Conservation (phyloP, 176 grass and related monocot species). For the Aechmea fasciata region DNA sequence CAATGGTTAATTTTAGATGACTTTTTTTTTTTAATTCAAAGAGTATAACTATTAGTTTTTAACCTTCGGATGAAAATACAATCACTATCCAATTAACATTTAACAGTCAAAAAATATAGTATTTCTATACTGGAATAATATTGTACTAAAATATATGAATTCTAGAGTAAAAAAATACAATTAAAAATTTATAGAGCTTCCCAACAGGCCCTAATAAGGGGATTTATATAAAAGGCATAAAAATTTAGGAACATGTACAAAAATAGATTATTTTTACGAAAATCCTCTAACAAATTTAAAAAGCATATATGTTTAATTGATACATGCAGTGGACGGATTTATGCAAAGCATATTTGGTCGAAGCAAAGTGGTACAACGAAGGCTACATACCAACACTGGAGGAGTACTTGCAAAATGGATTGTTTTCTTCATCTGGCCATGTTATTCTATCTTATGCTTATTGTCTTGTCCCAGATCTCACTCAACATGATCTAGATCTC, state of each 20-base stretch:
- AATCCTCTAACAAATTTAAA: background rate
- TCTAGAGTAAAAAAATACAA: too few relatives aligned
- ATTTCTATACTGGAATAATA: too few relatives aligned
- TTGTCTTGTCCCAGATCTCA: constrained; percentile 1
- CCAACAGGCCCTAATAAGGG: too few relatives aligned
- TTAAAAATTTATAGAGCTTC: too few relatives aligned
- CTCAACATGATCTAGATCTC: background rate
- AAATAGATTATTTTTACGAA: background rate
- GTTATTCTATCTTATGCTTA: constrained; percentile 5
- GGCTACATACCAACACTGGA: constrained; percentile 12
- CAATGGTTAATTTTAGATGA: too few relatives aligned
- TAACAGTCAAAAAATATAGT: too few relatives aligned
- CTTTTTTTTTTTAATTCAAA: too few relatives aligned
- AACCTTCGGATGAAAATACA: too few relatives aligned
- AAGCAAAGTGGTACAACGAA: constrained; percentile 27
- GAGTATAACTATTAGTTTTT: too few relatives aligned
- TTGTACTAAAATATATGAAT: too few relatives aligned
- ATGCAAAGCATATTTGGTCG: constrained; percentile 18
- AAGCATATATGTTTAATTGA: background rate
- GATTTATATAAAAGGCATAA: background rate
- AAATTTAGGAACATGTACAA: too few relatives aligned
- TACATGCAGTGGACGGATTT: constrained; percentile 21
- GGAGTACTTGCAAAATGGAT: constrained; percentile 27
- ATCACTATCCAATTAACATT: too few relatives aligned
- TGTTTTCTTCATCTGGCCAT: background rate